Evolutionary conservation across 345 rosid genomes (phyloP).

Genomic region (Sonneratia caseolaris): DNA sequence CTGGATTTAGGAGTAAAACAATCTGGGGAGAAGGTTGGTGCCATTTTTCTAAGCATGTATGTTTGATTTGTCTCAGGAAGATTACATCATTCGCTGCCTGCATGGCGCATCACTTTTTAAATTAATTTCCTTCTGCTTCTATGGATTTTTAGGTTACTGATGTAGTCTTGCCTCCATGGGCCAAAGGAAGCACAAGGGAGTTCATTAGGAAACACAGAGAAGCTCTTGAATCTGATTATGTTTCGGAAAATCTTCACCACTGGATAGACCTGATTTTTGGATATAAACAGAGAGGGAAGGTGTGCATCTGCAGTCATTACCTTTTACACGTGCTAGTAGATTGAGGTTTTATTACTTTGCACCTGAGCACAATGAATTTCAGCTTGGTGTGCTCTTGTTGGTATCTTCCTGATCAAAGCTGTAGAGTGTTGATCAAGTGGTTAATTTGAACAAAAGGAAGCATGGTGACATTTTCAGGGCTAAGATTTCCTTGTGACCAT

Average conservation of each 20-base stretch:
- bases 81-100: not conserved
- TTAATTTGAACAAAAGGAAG: too few species aligned
- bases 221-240: slow-evolving; percentile 91
- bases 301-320: slow-evolving; percentile 17
- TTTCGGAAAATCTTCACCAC: slow-evolving; percentile 93
- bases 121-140: not conserved
- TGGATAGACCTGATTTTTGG: slow-evolving; percentile 99
- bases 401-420: not conserved
- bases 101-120: not conserved
- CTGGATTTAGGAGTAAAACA: slow-evolving; percentile 97
- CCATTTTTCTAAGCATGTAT: slow-evolving; percentile 13
- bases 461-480: too few species aligned
- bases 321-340: not conserved
- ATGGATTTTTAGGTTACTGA: slow-evolving; percentile 62
- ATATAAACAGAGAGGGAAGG: slow-evolving; percentile 97
- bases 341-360: not conserved
- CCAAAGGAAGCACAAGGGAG: slow-evolving; percentile 85
- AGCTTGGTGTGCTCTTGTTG: not conserved
- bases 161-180: slow-evolving; percentile 94
- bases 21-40: slow-evolving; percentile 87
- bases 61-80: not conserved
- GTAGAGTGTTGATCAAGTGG: not conserved
- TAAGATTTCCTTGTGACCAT: too few species aligned
- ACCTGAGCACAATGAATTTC: not conserved
- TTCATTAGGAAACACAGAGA: slow-evolving; percentile 87